phyloP scores from a whole-genome alignment of 805 yeast genomes.

The Blastobotrys peoriensis region DNA sequence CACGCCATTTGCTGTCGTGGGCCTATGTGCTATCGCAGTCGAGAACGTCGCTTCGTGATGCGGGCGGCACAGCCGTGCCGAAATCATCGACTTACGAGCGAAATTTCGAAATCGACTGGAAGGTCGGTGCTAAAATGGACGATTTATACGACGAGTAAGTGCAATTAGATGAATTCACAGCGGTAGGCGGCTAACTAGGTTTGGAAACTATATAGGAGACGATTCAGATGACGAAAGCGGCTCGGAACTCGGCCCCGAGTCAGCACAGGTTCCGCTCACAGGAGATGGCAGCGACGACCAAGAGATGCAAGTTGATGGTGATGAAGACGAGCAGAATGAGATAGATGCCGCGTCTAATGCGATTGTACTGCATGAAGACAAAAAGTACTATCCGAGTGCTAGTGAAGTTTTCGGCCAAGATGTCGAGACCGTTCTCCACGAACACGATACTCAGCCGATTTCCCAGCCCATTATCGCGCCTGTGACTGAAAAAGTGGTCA shows the following conservation, averaged over 20 bases:
- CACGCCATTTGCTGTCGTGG: too few relatives aligned
- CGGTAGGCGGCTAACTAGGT: slow-evolving; percentile 13
- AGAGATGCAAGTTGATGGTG: slow-evolving; percentile 11
- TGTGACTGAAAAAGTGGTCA: slow-evolving; percentile 34
- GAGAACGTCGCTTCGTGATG: too few relatives aligned
- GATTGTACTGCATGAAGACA: slow-evolving; percentile 42
- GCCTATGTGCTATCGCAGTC: too few relatives aligned
- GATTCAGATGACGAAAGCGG: slow-evolving; percentile 22
- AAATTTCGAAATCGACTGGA: too few relatives aligned
- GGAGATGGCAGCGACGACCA: slow-evolving; percentile 14
- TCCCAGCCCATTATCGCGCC: slow-evolving; percentile 65
- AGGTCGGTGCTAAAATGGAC: too few relatives aligned
- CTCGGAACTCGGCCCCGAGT: slow-evolving; percentile 2
- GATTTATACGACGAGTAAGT: slow-evolving; percentile 68
- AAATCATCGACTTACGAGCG: too few relatives aligned
- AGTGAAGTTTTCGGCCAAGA: slow-evolving; percentile 49
- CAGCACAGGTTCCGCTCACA: slow-evolving; percentile 18
- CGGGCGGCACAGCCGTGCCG: too few relatives aligned
- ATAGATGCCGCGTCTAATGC: slow-evolving; percentile 15
- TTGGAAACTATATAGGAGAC: slow-evolving; percentile 33
- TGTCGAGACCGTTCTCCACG: slow-evolving; percentile 59
- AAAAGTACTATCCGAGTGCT: slow-evolving; percentile 38
- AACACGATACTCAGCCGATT: slow-evolving; percentile 45
- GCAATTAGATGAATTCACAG: background rate
- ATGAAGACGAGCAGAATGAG: slow-evolving; percentile 10